A percentile compares a stretch with the other conserved stretches of the same genome.
These are phyloP conservation scores for Yamagishiella unicocca DNA, from an alignment of 139 green algal genomes.

Conservation along the genomic window DNA sequence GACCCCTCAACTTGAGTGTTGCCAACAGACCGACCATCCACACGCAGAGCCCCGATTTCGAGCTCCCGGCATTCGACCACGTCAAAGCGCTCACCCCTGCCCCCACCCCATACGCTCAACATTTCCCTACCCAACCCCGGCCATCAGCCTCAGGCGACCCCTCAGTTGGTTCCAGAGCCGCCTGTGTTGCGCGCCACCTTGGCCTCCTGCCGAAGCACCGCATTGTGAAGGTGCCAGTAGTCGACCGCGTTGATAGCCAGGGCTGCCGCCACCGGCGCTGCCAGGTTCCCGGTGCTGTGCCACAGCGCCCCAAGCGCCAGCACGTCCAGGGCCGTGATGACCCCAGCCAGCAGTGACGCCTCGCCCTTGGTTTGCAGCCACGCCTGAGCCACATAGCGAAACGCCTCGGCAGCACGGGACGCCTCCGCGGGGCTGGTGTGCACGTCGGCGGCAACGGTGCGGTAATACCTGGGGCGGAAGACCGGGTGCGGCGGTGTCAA, in stretches of 20 bases:
- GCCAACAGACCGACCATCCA: too few species aligned
- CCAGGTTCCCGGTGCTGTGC: conserved; percentile 49
- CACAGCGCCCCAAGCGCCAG: conserved; percentile 51
- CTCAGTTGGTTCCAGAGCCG: background rate
- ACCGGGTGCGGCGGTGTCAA: too few species aligned
- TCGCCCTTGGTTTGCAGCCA: conserved; percentile 51
- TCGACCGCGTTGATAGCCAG: conserved; percentile 57
- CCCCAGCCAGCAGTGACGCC: conserved; percentile 32
- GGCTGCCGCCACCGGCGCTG: conserved; percentile 44
- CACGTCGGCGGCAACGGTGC: conserved; percentile 50
- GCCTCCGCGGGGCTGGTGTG: conserved; percentile 5
- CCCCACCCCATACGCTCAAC: too few species aligned
- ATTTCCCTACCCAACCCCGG: too few species aligned
- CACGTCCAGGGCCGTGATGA: conserved; percentile 41
- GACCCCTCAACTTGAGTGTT: too few species aligned
- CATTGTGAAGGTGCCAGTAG: conserved; percentile 47
- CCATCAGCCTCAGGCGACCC: too few species aligned
- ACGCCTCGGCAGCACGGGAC: conserved; percentile 44
- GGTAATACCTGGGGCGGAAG: conserved; percentile 52
- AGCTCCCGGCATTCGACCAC: too few species aligned
- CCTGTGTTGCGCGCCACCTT: background rate
- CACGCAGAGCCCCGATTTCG: too few species aligned
- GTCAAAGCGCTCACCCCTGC: too few species aligned
- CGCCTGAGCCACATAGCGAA: conserved; percentile 54
- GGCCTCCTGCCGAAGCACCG: conserved; percentile 21